phyloP scores from a whole-genome alignment of 2,329 filamentous ascomycete genomes.

The Orbilia blumenaviensis region DNA sequence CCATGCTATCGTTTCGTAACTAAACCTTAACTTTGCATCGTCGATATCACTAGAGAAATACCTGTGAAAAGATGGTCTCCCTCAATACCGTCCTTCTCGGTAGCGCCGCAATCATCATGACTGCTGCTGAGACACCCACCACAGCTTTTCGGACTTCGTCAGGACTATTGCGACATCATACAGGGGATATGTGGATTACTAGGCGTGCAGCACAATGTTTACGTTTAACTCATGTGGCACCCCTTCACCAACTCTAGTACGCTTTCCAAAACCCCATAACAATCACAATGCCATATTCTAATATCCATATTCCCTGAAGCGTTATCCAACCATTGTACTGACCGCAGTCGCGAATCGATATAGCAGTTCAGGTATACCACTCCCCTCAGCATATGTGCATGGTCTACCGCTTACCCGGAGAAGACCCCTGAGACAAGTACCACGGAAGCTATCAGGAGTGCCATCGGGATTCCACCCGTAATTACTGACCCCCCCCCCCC shows the following conservation, averaged over 20 bases:
- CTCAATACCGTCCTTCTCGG: not conserved
- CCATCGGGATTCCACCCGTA: not conserved
- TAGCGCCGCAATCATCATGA: not conserved
- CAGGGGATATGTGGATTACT: slow-evolving; percentile 26
- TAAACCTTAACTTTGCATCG: no score
- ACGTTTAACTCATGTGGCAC: not conserved
- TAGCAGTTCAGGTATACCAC: slow-evolving; percentile 1
- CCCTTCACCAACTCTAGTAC: not conserved
- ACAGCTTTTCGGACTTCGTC: no score
- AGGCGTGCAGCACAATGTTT: not conserved
- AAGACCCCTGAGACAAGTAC: not conserved
- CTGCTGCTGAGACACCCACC: not conserved
- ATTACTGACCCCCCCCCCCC: not conserved
- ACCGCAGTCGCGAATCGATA: not conserved
- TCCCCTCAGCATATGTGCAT: slow-evolving; percentile 7
- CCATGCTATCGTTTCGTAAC: not conserved
- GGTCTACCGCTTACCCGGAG: slow-evolving; percentile 24
- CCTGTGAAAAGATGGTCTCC: not conserved
- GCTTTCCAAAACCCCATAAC: not conserved
- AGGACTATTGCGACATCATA: no score
- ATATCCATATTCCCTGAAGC: not conserved
- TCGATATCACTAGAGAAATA: no score
- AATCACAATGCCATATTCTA: not conserved
- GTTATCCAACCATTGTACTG: slow-evolving; percentile 17
- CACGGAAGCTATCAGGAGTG: not conserved